Evolutionary conservation across 2,329 filamentous ascomycete genomes (phyloP).

Genomic region (Cordyceps farinosa): DNA sequence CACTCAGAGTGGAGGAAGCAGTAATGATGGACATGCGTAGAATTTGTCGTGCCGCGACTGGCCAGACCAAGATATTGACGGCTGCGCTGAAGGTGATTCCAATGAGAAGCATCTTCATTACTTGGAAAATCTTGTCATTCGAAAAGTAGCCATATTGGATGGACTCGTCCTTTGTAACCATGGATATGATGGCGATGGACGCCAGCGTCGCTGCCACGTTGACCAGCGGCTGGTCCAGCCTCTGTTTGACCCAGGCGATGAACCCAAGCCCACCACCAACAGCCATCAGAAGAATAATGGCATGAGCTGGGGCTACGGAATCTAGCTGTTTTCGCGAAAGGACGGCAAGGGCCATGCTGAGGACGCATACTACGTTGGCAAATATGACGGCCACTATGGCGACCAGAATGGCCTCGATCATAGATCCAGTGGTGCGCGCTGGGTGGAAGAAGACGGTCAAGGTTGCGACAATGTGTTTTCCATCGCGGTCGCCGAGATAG

Average conservation of each 20-base stretch:
- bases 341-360: conserved; percentile 85
- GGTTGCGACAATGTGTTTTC: conserved; percentile 90
- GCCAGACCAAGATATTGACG: conserved; percentile 75
- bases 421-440: conserved; percentile 78
- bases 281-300: conserved; percentile 75
- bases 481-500: conserved; percentile 78
- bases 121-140: conserved; percentile 74
- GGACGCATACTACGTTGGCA: conserved; percentile 62
- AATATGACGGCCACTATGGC: conserved; percentile 77
- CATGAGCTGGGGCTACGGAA: conserved; percentile 68
- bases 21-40: conserved; percentile 70
- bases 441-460: conserved; percentile 95
- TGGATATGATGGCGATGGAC: conserved; percentile 82
- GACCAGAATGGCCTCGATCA: conserved; percentile 79
- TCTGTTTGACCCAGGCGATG: conserved; percentile 83
- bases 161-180: conserved; percentile 86
- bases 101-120: conserved; percentile 79
- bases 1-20: conserved; percentile 70
- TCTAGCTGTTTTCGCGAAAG: conserved; percentile 67
- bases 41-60: conserved; percentile 69
- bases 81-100: conserved; percentile 68
- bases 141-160: conserved; percentile 80
- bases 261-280: conserved; percentile 84
- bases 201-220: conserved; percentile 83
- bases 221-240: conserved; percentile 71